Evolutionary conservation across 2,329 filamentous ascomycete species (phyloP).

Genomic region (Hypomyces rosellus): DNA sequence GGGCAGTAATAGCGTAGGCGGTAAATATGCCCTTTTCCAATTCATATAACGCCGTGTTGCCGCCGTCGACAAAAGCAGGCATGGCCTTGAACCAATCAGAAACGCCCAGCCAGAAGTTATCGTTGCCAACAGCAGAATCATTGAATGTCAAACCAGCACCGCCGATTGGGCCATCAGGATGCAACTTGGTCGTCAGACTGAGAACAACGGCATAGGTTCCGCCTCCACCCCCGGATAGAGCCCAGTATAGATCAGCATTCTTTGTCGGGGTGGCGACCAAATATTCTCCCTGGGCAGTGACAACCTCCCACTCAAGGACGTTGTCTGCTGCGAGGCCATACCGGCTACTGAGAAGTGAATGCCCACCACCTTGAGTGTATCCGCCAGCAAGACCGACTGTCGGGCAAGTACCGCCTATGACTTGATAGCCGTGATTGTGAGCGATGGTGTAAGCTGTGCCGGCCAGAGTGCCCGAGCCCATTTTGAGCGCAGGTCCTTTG

Average conservation of each 20-base stretch:
- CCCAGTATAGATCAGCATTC: constrained; percentile 58
- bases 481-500: constrained; percentile 43
- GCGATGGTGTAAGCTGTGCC: constrained; percentile 41
- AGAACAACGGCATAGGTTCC: constrained; percentile 12
- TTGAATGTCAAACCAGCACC: constrained; percentile 3
- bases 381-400: constrained; percentile 55
- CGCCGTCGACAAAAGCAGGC: not conserved
- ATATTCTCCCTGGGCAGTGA: constrained; percentile 45
- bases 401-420: constrained; percentile 49
- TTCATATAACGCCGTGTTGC: not conserved
- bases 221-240: constrained; percentile 49
- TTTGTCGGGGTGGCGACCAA: constrained; percentile 39
- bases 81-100: not conserved
- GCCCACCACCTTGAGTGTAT: constrained; percentile 55
- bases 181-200: constrained; percentile 5
- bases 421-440: constrained; percentile 36
- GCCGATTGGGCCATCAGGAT: not conserved
- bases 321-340: constrained; percentile 57
- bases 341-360: constrained; percentile 44
- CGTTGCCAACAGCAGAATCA: not conserved
- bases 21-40: no score
- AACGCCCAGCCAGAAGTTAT: constrained; percentile 1
- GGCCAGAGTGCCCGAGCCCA: constrained; percentile 48
- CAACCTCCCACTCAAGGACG: constrained; percentile 48
- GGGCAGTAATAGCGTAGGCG: not conserved